Base-by-base conservation (phyloP, 129 eudicot species). In the Dittrichia graveolens region DNA sequence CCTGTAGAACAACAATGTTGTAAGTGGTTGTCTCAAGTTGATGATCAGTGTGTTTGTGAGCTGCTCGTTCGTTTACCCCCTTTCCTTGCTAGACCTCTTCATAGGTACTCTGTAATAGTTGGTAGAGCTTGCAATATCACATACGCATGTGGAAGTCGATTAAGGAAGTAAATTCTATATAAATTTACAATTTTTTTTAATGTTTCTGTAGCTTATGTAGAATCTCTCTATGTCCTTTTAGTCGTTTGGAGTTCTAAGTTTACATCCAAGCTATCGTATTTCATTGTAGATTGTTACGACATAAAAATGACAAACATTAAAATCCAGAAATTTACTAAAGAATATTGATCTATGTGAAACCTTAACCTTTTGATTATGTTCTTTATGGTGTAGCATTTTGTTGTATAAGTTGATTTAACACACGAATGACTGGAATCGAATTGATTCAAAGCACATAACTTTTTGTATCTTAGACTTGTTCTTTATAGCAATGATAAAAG, bases 31-130 rank as follows among this genome's bases (percentile, higher is more conserved):
- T 73, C 81, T 14, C 75, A 80, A 78, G 82, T 93, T 14, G 90
- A 87, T 68, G 58, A 72, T 50, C 80, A 78, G 45, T 93, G 98
- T 71, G 96, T 89, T 13, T 93, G 98, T 79, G 91, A 85, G 16
- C 46, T 89, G 57, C 87, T 93, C 37, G 86, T 85, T 73, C 86
- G 31, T 46, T 76, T 93, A 81, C 96, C 98, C 5, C 72, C 75
- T 4, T 89, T 93, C 64, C 96, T 93, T 19, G 71, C 95, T 11
- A 85, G 74, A 84, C 96, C 92, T 12, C 76, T 76, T 18, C 98
- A 93, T 62, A 55, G 75, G 67, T 87, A 82, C 69, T 70, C 83
- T 6, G 82, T 93, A 13, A n/a, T 4, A 12, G 95, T 93, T 5
- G 85, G 77, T 59, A 59, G 64, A 1, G 46, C 82, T 8, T 93